Evolutionary conservation across 23 red algal species (phyloP).

Genomic region (Gracilaria vermiculophylla): DNA sequence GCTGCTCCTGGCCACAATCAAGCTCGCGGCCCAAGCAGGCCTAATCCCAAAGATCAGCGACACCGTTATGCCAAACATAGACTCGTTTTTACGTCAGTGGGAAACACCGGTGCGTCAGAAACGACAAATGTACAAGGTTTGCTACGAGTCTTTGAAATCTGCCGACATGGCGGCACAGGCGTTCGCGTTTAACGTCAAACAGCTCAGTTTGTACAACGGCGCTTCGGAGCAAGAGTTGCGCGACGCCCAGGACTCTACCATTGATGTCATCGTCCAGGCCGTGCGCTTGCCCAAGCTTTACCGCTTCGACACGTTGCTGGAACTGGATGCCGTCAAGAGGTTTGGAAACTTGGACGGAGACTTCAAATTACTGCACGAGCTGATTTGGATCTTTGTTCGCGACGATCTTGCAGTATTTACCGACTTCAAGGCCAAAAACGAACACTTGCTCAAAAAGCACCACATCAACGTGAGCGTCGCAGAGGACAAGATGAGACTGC

Average conservation of each 20-base stretch:
- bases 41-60: slow-evolving; percentile 40
- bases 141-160: slow-evolving; percentile 56
- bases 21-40: slow-evolving; percentile 32
- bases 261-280: slow-evolving; percentile 67
- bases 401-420: slow-evolving; percentile 68
- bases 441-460: not conserved
- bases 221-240: slow-evolving; percentile 26
- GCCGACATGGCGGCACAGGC: slow-evolving; percentile 36
- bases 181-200: slow-evolving; percentile 77
- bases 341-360: slow-evolving; percentile 38
- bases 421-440: slow-evolving; percentile 49
- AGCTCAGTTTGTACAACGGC: slow-evolving; percentile 67
- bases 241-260: slow-evolving; percentile 16
- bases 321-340: slow-evolving; percentile 72
- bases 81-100: slow-evolving; percentile 61
- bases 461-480: slow-evolving; percentile 44
- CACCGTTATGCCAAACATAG: slow-evolving; percentile 52
- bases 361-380: slow-evolving; percentile 50
- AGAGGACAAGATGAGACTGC: slow-evolving; percentile 85
- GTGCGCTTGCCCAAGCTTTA: slow-evolving; percentile 69
- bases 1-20: slow-evolving; percentile 43
- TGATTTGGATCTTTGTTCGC: slow-evolving; percentile 79
- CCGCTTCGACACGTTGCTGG: slow-evolving; percentile 81
- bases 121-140: slow-evolving; percentile 65
- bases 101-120: slow-evolving; percentile 17